Percentiles rank a stretch among this genome's conserved stretches.
These are phyloP conservation scores for Diaporthe sp. DNA, from an alignment of 2,329 filamentous ascomycete genomes.

Conservation along the genomic window DNA sequence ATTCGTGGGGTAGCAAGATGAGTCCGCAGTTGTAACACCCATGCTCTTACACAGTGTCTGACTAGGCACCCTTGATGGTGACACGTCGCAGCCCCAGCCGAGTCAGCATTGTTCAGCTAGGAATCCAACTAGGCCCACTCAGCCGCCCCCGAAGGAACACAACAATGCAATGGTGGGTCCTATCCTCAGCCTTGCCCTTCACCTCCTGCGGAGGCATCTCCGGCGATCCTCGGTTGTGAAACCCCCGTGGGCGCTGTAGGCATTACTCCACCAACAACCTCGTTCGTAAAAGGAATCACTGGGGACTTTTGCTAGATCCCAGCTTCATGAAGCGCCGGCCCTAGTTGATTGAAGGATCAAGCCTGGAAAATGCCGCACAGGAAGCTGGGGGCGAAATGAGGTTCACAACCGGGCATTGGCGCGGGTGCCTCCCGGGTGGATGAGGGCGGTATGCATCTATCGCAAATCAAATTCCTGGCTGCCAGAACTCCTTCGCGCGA, in stretches of 20 bases:
- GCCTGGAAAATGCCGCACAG: background rate
- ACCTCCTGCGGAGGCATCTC: background rate
- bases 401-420: background rate
- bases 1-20: background rate
- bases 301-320: background rate
- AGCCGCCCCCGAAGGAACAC: no score
- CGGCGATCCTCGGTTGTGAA: background rate
- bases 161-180: background rate
- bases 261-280: background rate
- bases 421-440: background rate
- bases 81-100: no score
- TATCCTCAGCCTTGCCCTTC: background rate
- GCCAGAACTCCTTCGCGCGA: background rate
- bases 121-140: no score
- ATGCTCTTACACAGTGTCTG: background rate
- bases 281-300: background rate
- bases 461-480: background rate
- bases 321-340: background rate
- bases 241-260: background rate
- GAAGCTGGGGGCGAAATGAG: background rate
- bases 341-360: background rate
- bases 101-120: no score
- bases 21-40: background rate
- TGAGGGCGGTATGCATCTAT: background rate
- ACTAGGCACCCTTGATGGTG: background rate